These are phyloP conservation scores for Oehlia diaphana DNA, from an alignment of 192 early-diverging fungal genomes.

Conservation along the genomic window DNA sequence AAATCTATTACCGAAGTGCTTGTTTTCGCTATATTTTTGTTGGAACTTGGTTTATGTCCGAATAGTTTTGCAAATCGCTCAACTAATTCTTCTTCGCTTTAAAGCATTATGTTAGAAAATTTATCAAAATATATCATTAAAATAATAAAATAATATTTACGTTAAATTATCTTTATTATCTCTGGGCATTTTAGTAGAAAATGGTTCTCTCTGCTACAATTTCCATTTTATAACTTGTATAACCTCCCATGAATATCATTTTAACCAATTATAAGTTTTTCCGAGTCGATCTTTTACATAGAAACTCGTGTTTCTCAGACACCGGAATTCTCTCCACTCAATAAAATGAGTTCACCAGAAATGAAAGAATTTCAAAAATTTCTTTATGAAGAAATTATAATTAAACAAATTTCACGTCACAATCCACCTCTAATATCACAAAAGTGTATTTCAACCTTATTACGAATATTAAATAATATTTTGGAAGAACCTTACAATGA, in stretches of 20 bases:
- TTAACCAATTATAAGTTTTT: too few species aligned
- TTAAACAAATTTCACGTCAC: conserved; percentile 12
- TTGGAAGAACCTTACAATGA: background rate
- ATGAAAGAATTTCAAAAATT: background rate
- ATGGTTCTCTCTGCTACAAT: too few species aligned
- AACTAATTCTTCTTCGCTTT: background rate
- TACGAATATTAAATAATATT: background rate
- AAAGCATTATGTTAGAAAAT: too few species aligned
- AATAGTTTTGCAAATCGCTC: background rate
- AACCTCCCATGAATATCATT: too few species aligned
- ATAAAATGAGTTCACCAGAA: background rate
- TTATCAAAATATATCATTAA: too few species aligned
- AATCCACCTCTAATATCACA: background rate
- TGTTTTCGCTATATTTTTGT: background rate
- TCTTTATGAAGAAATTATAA: background rate
- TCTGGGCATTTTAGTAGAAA: too few species aligned
- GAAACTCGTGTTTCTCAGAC: too few species aligned
- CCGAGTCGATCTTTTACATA: background rate
- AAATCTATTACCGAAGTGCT: background rate
- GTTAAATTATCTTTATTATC: too few species aligned
- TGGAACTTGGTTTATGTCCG: background rate
- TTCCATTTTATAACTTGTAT: too few species aligned
- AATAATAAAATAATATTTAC: too few species aligned
- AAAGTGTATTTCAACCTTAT: background rate
- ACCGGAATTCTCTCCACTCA: background rate